phyloP scores from a whole-genome alignment of 2,329 filamentous ascomycete species.

The Ophiostoma perfectum region DNA sequence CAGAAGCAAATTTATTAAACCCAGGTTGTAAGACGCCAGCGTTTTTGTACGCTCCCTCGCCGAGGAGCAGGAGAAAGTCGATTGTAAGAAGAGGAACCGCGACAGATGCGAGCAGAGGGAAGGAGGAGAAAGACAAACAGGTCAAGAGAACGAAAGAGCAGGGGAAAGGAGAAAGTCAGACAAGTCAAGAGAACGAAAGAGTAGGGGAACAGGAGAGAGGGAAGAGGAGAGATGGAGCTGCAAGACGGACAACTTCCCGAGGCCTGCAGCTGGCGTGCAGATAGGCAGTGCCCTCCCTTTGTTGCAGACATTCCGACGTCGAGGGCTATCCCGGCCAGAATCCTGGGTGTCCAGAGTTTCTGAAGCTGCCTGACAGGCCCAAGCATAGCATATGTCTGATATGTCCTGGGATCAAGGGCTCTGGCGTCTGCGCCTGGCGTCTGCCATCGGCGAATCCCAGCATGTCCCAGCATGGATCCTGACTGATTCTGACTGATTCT shows the following conservation, averaged over 20 bases:
- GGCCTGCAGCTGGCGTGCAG: constrained; percentile 6
- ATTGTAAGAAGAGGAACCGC: neutral
- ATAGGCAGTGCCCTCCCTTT: neutral
- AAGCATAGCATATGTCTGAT: neutral
- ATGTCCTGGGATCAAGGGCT: constrained; percentile 9
- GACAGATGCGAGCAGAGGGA: neutral
- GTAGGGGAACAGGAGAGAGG: neutral
- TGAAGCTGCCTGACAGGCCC: constrained; percentile 4
- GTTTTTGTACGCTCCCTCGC: constrained; percentile 7
- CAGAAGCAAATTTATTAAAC: neutral
- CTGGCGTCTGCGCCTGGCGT: neutral
- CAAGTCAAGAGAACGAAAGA: neutral
- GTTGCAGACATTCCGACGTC: constrained; percentile 6
- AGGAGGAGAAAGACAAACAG: neutral
- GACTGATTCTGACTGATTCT: neutral
- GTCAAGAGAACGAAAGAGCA: neutral
- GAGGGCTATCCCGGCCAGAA: neutral
- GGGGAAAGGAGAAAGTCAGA: neutral
- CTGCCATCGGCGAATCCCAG: neutral
- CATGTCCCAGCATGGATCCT: too few species aligned
- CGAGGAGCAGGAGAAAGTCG: constrained; percentile 1
- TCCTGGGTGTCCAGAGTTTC: neutral
- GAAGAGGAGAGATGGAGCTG: neutral
- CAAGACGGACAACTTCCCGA: neutral
- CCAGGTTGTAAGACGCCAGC: neutral